A percentile compares a stretch with the other conserved stretches of the same genome.
These are phyloP conservation scores for Magnolia sinica DNA, from an alignment of 164 flowering plant species.

Conservation along the genomic window DNA sequence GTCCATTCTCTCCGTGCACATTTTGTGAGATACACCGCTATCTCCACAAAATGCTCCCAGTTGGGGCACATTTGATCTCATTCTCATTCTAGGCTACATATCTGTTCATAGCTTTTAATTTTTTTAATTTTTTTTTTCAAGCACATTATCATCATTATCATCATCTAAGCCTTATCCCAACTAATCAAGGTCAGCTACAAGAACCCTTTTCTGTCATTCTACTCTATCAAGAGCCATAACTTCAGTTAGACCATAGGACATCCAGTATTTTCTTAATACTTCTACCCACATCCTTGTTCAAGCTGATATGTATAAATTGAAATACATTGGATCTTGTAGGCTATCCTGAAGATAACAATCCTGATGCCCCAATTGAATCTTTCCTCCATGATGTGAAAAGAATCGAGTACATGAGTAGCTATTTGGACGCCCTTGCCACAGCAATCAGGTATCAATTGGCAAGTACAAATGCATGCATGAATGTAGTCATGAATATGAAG, in stretches of 20 bases:
- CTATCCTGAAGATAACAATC: not conserved
- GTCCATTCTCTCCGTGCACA: not conserved
- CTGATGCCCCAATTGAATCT: conserved; percentile 1
- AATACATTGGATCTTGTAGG: not conserved
- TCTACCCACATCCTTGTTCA: not conserved
- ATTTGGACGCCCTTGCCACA: conserved; percentile 3
- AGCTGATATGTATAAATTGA: not conserved
- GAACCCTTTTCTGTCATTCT: too few species aligned
- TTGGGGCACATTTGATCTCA: not conserved
- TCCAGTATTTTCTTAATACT: not conserved
- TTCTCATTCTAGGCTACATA: not conserved
- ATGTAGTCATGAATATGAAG: not conserved
- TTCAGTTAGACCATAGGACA: too few species aligned
- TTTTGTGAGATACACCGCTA: not conserved
- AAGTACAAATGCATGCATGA: not conserved
- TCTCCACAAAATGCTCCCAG: not conserved
- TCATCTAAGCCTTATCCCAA: too few species aligned
- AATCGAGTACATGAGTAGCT: conserved; percentile 2
- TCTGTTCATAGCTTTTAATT: too few species aligned
- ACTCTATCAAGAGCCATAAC: too few species aligned
- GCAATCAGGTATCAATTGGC: not conserved
- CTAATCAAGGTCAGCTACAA: too few species aligned
- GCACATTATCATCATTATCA: too few species aligned
- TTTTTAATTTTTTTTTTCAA: too few species aligned
- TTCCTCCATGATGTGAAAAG: conserved; percentile 6